Evolutionary conservation across 2,329 filamentous ascomycete genomes (phyloP).

Genomic region (Emmonsia crescens): DNA sequence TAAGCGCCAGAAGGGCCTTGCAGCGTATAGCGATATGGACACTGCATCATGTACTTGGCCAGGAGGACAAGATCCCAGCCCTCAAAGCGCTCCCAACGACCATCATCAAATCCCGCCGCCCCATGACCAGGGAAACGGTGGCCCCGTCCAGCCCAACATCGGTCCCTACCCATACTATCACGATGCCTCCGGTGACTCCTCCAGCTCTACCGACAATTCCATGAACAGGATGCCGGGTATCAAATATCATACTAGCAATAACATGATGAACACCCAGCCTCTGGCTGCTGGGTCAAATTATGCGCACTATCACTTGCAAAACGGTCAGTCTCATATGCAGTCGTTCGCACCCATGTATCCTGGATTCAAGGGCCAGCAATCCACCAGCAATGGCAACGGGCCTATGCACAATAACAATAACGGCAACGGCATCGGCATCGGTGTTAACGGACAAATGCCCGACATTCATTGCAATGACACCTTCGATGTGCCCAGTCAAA

Average conservation of each 20-base stretch:
- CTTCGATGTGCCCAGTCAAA: not conserved
- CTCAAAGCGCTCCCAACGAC: not conserved
- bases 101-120: not conserved
- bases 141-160: not conserved
- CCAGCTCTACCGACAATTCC: not conserved
- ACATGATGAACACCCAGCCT: not conserved
- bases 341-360: not conserved
- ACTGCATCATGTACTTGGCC: not conserved
- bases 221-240: not conserved
- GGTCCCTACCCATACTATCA: not conserved
- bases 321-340: not conserved
- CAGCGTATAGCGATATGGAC: not conserved
- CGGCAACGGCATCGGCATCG: not conserved
- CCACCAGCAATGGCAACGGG: not conserved
- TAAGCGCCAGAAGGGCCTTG: not conserved
- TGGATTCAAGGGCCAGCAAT: not conserved
- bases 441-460: not conserved
- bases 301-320: not conserved
- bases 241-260: not conserved
- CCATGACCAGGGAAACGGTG: not conserved
- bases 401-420: not conserved
- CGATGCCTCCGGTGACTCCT: not conserved
- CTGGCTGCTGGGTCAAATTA: not conserved
- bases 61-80: not conserved
- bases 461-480: not conserved